Percentiles rank a stretch among this genome's conserved stretches.
Conservation (phyloP, 2,329 filamentous ascomycete species). For the Aureobasidium sp. region DNA sequence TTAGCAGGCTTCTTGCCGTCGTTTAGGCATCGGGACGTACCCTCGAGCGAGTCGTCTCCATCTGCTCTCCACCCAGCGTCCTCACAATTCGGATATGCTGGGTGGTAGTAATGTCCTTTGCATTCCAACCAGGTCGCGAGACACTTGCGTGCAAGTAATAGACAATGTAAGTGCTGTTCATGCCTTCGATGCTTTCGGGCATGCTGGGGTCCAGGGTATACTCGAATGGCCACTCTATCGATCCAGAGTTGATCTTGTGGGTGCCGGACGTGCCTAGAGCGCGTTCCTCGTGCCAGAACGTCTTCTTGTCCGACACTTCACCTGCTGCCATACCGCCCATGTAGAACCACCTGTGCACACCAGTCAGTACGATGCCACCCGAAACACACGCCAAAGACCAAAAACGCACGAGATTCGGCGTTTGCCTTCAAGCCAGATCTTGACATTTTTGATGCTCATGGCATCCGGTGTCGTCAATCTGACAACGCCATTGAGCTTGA, state of each 20-base stretch:
- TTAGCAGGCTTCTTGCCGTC: conserved; percentile 19
- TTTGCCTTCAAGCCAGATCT: conserved; percentile 41
- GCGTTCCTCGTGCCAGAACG: conserved; percentile 41
- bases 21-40: conserved; percentile 17
- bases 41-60: conserved; percentile 49
- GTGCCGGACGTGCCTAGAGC: conserved; percentile 40
- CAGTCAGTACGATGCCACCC: neutral
- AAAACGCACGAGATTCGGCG: conserved; percentile 40
- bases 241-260: conserved; percentile 44
- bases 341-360: conserved; percentile 28
- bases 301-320: conserved; percentile 40
- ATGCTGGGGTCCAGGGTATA: conserved; percentile 41
- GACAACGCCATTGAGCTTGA: conserved; percentile 42
- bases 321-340: conserved; percentile 31
- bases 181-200: conserved; percentile 84
- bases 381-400: neutral
- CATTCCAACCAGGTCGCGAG: conserved; percentile 69
- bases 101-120: conserved; percentile 75
- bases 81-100: conserved; percentile 52
- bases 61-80: conserved; percentile 56
- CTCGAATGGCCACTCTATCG: conserved; percentile 45
- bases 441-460: conserved; percentile 42
- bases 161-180: conserved; percentile 77
- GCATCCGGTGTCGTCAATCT: conserved; percentile 41
- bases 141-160: conserved; percentile 91